These are phyloP conservation scores for Aurinia saxatilis DNA, from an alignment of 345 rosid genomes.

Conservation along the genomic window DNA sequence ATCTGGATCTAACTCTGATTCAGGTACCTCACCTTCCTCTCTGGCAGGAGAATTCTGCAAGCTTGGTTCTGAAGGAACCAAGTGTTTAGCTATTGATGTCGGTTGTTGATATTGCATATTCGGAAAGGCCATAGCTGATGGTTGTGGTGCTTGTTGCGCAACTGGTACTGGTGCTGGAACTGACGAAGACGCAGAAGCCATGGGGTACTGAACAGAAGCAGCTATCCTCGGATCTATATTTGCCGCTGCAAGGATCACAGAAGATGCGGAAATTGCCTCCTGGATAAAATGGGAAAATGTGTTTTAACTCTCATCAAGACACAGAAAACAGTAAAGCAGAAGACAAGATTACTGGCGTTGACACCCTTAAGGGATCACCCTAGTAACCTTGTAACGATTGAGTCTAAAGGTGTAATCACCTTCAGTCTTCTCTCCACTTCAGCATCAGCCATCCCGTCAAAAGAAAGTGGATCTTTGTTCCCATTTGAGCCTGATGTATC, in stretches of 20 bases:
- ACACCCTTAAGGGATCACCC: neutral
- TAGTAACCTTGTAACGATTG: neutral
- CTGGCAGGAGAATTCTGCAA: slow-evolving; percentile 90
- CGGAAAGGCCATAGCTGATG: slow-evolving; percentile 40
- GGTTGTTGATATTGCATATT: slow-evolving; percentile 48
- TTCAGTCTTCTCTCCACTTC: slow-evolving; percentile 83
- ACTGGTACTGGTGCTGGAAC: slow-evolving; percentile 33
- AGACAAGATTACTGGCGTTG: neutral
- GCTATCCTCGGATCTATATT: slow-evolving; percentile 63
- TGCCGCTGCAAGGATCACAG: slow-evolving; percentile 42
- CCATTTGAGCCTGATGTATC: slow-evolving; percentile 59
- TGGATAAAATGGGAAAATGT: slow-evolving; percentile 27
- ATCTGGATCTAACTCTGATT: slow-evolving; percentile 97
- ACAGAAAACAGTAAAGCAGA: neutral
- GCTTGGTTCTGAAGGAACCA: slow-evolving; percentile 63
- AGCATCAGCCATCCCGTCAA: slow-evolving; percentile 83
- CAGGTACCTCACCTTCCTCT: slow-evolving; percentile 99
- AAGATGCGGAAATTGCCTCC: slow-evolving; percentile 71
- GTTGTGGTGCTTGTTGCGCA: slow-evolving; percentile 37
- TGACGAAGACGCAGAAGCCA: slow-evolving; percentile 58
- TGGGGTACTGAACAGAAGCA: slow-evolving; percentile 44
- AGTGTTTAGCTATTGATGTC: slow-evolving; percentile 47
- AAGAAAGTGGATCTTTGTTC: slow-evolving; percentile 56
- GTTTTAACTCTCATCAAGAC: neutral
- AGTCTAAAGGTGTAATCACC: slow-evolving; percentile 34